A percentile compares a stretch with the other conserved stretches of the same genome.
These are phyloP conservation scores for Picochlorum costavermella DNA, from an alignment of 139 green algal genomes.

Conservation along the genomic window DNA sequence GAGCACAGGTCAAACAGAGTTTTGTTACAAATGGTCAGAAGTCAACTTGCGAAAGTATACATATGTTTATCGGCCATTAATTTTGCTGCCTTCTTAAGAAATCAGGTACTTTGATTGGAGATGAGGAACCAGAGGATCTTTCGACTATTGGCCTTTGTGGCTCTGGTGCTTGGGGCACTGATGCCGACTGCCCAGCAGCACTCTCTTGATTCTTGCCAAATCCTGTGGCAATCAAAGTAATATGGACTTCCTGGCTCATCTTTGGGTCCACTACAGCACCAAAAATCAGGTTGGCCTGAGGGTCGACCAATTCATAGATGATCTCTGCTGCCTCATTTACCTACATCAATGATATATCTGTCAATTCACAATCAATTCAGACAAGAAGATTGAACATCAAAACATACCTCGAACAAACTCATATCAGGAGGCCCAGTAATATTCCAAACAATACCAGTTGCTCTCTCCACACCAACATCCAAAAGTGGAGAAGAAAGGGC, in stretches of 20 bases:
- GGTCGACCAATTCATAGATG: conserved; percentile 84
- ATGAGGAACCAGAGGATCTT: background rate
- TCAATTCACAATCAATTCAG: background rate
- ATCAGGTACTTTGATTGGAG: conserved; percentile 3
- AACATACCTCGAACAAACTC: conserved; percentile 69
- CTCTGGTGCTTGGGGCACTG: background rate
- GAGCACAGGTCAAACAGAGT: too few species aligned
- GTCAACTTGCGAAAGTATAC: too few species aligned
- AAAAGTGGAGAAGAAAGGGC: conserved; percentile 82
- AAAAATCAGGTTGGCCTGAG: conserved; percentile 86
- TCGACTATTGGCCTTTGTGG: conserved; percentile 2
- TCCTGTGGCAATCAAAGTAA: conserved; percentile 93
- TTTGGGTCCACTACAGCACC: conserved; percentile 68
- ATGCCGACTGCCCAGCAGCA: background rate
- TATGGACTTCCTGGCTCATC: conserved; percentile 45
- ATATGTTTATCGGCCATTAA: background rate
- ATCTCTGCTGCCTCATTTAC: conserved; percentile 89
- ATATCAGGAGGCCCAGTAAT: conserved; percentile 85
- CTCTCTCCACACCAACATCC: conserved; percentile 83
- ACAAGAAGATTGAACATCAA: background rate
- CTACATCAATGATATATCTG: conserved; percentile 12
- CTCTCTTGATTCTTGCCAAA: conserved; percentile 41
- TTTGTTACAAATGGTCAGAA: too few species aligned
- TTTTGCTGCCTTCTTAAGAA: background rate
- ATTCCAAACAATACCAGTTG: conserved; percentile 94